Evolutionary conservation across 495 filamentous ascomycete genomes (phyloP), one percentile per base, ranked within the genome.

Genomic region (Neurospora terricola): DNA sequence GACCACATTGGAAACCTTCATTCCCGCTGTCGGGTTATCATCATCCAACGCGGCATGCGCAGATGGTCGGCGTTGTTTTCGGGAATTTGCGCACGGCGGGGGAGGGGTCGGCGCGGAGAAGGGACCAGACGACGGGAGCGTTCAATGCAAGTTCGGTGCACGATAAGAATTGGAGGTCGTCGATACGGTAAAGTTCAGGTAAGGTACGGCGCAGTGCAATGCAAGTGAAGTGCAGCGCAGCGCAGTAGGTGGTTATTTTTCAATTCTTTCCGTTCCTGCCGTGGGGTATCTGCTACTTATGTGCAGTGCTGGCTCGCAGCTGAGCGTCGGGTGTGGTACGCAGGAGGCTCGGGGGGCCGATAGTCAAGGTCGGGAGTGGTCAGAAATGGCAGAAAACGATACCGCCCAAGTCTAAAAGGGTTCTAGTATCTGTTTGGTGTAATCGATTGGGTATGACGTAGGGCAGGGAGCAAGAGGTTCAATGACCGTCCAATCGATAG

Each of bases 1-100:
- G 70, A 82, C 82, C 75, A 82, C 80, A 77, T 85, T 81, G 72
- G 82, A 76, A 74, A 79, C 73, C 72, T 78, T 83, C 84, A 86
- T 85, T 72, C 75, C 78, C 75, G 66, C 59, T 39, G 71, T 73
- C 74, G 66, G 76, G 54, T 75, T 75, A 76, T 82, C 83, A 83
- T 83, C 76, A 76, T 73, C 78, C 72, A 72, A 72, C 70, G 72
- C 75, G 66, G 54, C 75, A 72, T 62, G 70, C 54, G 54, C 54
- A 66, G 54, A 66, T 66, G 7, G 54, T 66, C 27, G 54, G 27
- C 14, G 27, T 66, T 36, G 54, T 8, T 9, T 30, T 66, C 27
- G 54, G 30, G 12, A 16, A 34, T 5, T 66, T 66, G 54, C 54
- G 54, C 54, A 68, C 74, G 69, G 74, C 70, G 40, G 73, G 70